Percentiles rank a stretch among this genome's conserved stretches.
Conservation (phyloP, 441 rosid genomes). For the Adansonia rubrostipa region DNA sequence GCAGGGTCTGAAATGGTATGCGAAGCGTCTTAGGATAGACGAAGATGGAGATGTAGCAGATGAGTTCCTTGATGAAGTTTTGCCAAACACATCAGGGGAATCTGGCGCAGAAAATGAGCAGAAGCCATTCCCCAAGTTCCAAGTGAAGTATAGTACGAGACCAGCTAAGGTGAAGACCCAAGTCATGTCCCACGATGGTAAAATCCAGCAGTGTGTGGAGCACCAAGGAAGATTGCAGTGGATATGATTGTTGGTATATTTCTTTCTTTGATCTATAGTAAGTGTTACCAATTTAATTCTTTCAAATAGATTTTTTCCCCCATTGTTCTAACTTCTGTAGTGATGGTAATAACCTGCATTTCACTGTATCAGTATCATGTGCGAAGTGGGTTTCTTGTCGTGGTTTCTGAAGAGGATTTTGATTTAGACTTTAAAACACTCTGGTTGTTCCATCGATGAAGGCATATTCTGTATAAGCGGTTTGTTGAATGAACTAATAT, state of each 20-base stretch:
- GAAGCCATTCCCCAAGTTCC: constrained; percentile 47
- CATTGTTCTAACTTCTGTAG: constrained; percentile 1
- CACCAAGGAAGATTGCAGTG: constrained; percentile 58
- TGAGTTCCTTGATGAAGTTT: constrained; percentile 85
- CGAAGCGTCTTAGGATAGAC: constrained; percentile 74
- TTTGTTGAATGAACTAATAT: neutral
- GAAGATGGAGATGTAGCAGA: constrained; percentile 98
- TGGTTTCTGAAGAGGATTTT: neutral
- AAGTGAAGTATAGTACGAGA: constrained; percentile 51
- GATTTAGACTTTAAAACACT: neutral
- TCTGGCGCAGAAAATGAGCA: constrained; percentile 42
- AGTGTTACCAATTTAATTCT: constrained; percentile 19
- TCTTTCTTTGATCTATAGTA: constrained; percentile 17
- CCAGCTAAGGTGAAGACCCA: constrained; percentile 78
- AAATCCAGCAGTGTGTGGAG: constrained; percentile 70
- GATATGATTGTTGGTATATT: constrained; percentile 42
- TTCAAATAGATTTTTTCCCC: constrained; percentile 24
- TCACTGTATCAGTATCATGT: constrained; percentile 20
- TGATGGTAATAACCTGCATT: neutral
- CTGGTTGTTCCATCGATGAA: neutral
- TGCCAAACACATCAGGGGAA: constrained; percentile 37
- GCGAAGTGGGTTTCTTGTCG: neutral
- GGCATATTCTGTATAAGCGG: neutral
- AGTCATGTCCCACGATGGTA: constrained; percentile 66
- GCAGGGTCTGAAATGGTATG: constrained; percentile 90